Base-by-base conservation (phyloP, 2,329 filamentous ascomycete genomes). In the Aspergillus glaucus region DNA sequence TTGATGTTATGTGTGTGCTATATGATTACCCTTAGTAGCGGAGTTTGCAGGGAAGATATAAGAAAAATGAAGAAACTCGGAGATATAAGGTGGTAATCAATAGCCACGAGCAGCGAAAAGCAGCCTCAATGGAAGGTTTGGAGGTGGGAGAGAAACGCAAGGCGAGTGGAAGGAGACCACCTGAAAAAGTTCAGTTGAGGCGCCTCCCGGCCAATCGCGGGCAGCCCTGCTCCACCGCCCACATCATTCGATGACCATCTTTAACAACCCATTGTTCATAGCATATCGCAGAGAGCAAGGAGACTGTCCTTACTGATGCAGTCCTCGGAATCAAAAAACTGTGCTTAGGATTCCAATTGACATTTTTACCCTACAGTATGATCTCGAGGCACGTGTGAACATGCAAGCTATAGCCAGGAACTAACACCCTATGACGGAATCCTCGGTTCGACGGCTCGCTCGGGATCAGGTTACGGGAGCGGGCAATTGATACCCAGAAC, bases 131-230 rank as follows among this genome's bases (percentile, higher is more conserved):
- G 34, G 34, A 36, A 17, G 15, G 34, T n/a, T n/a, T 36, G 34
- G 34, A 17, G 34, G 26, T 40, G 21, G 42, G 10, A 34, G 41
- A 15, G 12, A 34, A 36, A 36, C 34, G 34, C 15, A 15, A 50
- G 36, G 48, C 42, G 34, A 26, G 49, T 47, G 43, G 34, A 32
- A 46, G 24, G 37, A 8, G 36, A 55, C 45, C 36, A 43, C 58
- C 50, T 54, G 62, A 63, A 66, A 66, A 67, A 66, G 62, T 66
- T 65, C 15, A 40, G 37, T 40, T 17, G 37, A 12, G 37, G 15
- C 15, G 19, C 52, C 50, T 52, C 55, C 51, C 54, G 50, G 50
- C 51, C 39, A 51, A 51, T 52, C 47, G 39, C 43, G 41, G 56
- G 51, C 40, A 48, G 40, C 32, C 43, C 37, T 54, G 55, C 55